Conservation (phyloP, 208 protist genomes). For the Zelonia costaricensis region DNA sequence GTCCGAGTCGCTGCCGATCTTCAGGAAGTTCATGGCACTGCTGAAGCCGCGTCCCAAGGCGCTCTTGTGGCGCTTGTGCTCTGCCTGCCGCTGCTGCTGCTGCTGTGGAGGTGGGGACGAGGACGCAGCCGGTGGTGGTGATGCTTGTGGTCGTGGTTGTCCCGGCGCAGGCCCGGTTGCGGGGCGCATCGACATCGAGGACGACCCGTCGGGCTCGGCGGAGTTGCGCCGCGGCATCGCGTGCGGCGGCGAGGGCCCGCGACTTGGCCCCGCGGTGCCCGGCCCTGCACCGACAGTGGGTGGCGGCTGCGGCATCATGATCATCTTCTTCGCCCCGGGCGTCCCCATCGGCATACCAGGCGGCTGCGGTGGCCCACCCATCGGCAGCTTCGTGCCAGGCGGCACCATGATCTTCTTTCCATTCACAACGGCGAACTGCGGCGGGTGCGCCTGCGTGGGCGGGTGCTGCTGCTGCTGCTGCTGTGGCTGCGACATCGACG, state of each 20-base stretch:
- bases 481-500: background rate
- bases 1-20: constrained; percentile 1
- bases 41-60: background rate
- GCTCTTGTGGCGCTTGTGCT: background rate
- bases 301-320: constrained; percentile 2
- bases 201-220: too few species aligned
- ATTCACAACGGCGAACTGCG: constrained; percentile 24
- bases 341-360: background rate
- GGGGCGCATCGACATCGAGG: too few species aligned
- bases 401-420: constrained; percentile 37
- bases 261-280: too few species aligned
- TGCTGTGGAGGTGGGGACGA: too few species aligned
- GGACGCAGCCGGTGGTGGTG: constrained; percentile 1
- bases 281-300: background rate
- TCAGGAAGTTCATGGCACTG: constrained; percentile 10
- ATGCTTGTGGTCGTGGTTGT: background rate
- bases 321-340: constrained; percentile 16
- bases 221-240: too few species aligned
- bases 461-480: background rate
- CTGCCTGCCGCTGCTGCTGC: background rate
- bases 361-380: background rate
- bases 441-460: background rate
- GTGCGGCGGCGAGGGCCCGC: too few species aligned
- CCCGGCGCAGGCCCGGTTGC: too few species aligned
- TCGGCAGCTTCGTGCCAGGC: constrained; percentile 17